Evolutionary conservation across 2,329 filamentous ascomycete genomes (phyloP).

Genomic region (Clonostachys solani): DNA sequence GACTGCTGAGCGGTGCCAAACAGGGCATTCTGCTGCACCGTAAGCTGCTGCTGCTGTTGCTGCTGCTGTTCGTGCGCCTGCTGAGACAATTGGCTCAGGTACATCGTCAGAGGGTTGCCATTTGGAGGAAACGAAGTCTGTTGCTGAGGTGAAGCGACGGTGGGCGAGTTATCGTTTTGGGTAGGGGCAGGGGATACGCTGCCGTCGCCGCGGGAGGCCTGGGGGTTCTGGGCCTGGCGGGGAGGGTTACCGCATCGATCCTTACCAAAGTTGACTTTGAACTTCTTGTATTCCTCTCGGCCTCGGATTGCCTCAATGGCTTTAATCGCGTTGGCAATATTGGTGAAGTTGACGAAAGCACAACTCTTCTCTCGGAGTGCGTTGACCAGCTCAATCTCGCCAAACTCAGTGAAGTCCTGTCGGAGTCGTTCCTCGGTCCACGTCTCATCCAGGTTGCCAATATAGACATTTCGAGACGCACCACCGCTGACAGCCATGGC

Average conservation of each 20-base stretch:
- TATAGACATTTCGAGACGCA: conserved; percentile 97
- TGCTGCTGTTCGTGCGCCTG: conserved; percentile 71
- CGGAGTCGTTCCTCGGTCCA: conserved; percentile 95
- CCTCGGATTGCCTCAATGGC: conserved; percentile 94
- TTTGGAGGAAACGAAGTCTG: conserved; percentile 73
- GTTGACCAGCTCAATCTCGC: conserved; percentile 97
- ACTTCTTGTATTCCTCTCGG: conserved; percentile 94
- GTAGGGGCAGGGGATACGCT: conserved; percentile 54
- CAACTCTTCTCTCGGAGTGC: conserved; percentile 97
- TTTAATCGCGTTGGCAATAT: conserved; percentile 99
- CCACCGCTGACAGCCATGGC: conserved; percentile 93
- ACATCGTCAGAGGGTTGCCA: conserved; percentile 90
- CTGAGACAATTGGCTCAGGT: conserved; percentile 77
- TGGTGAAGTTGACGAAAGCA: conserved; percentile 99
- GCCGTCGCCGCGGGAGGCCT: conserved; percentile 63
- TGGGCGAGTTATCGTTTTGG: conserved; percentile 54
- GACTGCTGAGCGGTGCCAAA: conserved; percentile 69
- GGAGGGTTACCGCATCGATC: conserved; percentile 96
- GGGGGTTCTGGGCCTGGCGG: conserved; percentile 70
- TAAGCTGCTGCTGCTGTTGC: conserved; percentile 67
- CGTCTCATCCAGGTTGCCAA: conserved; percentile 94
- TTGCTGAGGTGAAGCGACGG: conserved; percentile 43
- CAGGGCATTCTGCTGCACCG: conserved; percentile 74
- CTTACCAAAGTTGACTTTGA: conserved; percentile 99
- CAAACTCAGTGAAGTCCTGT: conserved; percentile 95